Evolutionary conservation across 2,329 filamentous ascomycete genomes (phyloP), one percentile per base, ranked within the genome.

Genomic region (Verruconis gallopava): DNA sequence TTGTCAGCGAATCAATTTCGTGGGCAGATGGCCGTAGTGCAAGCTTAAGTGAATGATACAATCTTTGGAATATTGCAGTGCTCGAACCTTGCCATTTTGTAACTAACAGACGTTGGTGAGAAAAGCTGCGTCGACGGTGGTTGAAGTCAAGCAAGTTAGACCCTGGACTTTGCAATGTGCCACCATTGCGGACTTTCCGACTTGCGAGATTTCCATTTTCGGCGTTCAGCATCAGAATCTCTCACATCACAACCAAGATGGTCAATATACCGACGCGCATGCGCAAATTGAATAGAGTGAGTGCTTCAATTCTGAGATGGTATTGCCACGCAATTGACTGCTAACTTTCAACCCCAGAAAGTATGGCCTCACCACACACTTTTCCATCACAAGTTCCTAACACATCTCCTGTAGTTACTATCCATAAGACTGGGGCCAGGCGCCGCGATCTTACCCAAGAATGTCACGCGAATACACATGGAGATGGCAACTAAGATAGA

Each of bases 361-460:
- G 32, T 25, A 33, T 22, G 14, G 19, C 19, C 19, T 15, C 11
- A n/a, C 28, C 22, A 15, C 13, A 15, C 11, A 17, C 19, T 3
- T 20, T 15, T 13, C 11, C 30, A 21, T 14, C 33, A 15, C 33
- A 13, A 13, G 15, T 13, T 15, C 15, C 22, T 11, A 4, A 15
- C 9, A 17, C 21, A 5, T 25, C n/a, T 9, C 18, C 49, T 20
- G 46, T 58, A 91, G 81, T 67, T 93, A 40, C 71, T 91, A 49
- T 67, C 71, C 55, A 69, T 96, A 61, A 77, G 81, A 57, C 70
- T 81, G 58, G 91, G 89, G 45, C 79, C 83, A 21, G 91, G 89
- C 44, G 86, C 91, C 34, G 80, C 84, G 15, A 67, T 85, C 50
- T 70, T 98, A 18, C 85, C 89, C 0, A 69, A 77, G 21, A 75